phyloP scores from a whole-genome alignment of 176 grass and related monocot species.

The Eragrostis nindensis region DNA sequence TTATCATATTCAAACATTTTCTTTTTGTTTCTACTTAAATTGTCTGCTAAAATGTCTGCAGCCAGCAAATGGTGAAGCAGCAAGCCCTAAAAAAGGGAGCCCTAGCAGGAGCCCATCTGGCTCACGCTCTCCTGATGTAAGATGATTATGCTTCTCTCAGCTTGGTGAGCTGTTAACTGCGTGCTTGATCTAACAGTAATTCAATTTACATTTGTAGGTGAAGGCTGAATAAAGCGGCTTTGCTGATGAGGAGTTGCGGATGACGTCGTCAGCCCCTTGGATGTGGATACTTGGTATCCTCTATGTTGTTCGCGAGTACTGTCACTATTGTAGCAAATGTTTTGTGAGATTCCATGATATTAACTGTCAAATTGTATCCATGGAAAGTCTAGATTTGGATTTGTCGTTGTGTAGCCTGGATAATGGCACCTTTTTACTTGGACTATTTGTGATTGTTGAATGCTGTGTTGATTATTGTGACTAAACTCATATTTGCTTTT shows the following conservation, averaged over 20 bases:
- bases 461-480: conserved; percentile 30
- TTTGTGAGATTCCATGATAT: not conserved
- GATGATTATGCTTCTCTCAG: not conserved
- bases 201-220: conserved; percentile 32
- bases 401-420: not conserved
- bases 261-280: not conserved
- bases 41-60: conserved; percentile 36
- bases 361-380: conserved; percentile 36
- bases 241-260: not conserved
- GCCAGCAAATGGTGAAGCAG: conserved; percentile 45
- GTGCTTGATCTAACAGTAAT: not conserved
- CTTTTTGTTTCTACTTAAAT: conserved; percentile 2
- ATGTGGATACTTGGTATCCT: conserved; percentile 19
- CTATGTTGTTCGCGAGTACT: conserved; percentile 25
- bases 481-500: not conserved
- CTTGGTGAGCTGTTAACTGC: not conserved
- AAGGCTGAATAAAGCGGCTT: conserved; percentile 47
- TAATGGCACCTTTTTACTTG: conserved; percentile 18
- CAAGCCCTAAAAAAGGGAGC: conserved; percentile 51
- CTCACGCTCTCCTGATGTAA: conserved; percentile 61
- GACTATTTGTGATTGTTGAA: conserved; percentile 1
- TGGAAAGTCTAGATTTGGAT: not conserved
- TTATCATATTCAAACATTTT: not conserved
- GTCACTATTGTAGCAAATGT: conserved; percentile 15
- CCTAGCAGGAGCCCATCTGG: conserved; percentile 61